Conservation (phyloP, 2,329 filamentous ascomycete species). For the Nothomitra cinnamomea region DNA sequence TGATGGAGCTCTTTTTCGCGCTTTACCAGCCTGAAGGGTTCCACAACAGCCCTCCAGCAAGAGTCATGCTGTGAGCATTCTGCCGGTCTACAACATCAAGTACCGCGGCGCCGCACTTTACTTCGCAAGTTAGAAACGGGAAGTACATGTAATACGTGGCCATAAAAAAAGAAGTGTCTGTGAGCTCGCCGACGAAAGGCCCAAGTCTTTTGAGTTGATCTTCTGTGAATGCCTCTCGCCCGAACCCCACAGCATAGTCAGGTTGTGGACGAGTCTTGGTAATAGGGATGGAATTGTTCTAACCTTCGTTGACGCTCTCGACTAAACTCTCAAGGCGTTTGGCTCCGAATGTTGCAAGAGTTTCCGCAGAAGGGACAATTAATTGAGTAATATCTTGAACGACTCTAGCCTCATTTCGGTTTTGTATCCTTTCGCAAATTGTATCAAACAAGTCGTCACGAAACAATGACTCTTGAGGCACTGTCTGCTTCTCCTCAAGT, state of each 20-base stretch:
- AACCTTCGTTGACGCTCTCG: slow-evolving; percentile 21
- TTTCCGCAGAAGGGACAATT: slow-evolving; percentile 25
- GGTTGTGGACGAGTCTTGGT: slow-evolving; percentile 19
- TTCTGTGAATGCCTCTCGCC: slow-evolving; percentile 18
- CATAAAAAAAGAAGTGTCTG: slow-evolving; percentile 23
- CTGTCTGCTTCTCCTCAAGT: slow-evolving; percentile 13
- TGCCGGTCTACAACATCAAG: slow-evolving; percentile 17
- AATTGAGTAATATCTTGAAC: slow-evolving; percentile 23
- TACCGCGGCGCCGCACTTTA: slow-evolving; percentile 7
- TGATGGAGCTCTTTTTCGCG: slow-evolving; percentile 23
- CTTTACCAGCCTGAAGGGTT: slow-evolving; percentile 23
- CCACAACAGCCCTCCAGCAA: slow-evolving; percentile 22
- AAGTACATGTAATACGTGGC: slow-evolving; percentile 31
- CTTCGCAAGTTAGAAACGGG: slow-evolving; percentile 5
- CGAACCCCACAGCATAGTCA: slow-evolving; percentile 22
- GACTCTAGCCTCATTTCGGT: slow-evolving; percentile 23
- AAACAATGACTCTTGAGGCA: slow-evolving; percentile 18
- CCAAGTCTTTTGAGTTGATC: slow-evolving; percentile 20
- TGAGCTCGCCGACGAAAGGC: slow-evolving; percentile 22
- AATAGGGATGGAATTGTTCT: slow-evolving; percentile 17
- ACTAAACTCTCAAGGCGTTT: slow-evolving; percentile 17
- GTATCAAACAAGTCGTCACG: slow-evolving; percentile 21
- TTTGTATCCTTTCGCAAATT: slow-evolving; percentile 18
- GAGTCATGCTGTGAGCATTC: slow-evolving; percentile 17
- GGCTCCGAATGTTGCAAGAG: slow-evolving; percentile 16